Conservation (phyloP, 352 stramenopile genomes). For the Pythium phragmitis region DNA sequence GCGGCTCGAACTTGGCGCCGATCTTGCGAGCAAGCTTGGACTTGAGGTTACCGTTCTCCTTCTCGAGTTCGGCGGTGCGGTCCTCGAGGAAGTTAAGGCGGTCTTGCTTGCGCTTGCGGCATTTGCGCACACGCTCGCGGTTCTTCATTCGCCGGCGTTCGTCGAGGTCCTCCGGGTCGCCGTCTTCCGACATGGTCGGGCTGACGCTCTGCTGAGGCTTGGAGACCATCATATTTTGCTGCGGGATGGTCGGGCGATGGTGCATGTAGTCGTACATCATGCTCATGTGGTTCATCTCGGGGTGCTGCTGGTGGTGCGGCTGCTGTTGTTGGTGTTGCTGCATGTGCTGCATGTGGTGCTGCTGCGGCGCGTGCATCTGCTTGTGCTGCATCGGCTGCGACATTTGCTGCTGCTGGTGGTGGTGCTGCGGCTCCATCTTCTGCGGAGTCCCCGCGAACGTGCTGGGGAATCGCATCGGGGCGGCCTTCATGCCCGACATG, state of each 20-base stretch:
- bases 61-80: conserved; percentile 78
- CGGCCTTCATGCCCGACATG: conserved; percentile 57
- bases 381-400: conserved; percentile 41
- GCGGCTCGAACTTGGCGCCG: conserved; percentile 38
- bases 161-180: conserved; percentile 80
- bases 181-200: conserved; percentile 59
- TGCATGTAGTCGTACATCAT: conserved; percentile 90
- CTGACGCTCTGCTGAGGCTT: conserved; percentile 44
- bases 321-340: conserved; percentile 31
- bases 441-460: conserved; percentile 55
- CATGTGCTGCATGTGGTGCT: conserved; percentile 41
- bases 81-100: conserved; percentile 86
- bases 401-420: conserved; percentile 37
- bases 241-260: conserved; percentile 57
- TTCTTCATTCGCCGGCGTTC: conserved; percentile 88
- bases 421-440: conserved; percentile 49
- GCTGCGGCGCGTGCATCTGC: conserved; percentile 47
- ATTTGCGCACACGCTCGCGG: conserved; percentile 87
- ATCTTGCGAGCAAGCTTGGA: conserved; percentile 70
- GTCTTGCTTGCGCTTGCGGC: conserved; percentile 87
- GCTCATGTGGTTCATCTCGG: conserved; percentile 68
- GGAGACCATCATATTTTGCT: conserved; percentile 32
- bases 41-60: conserved; percentile 76
- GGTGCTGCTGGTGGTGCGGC: conserved; percentile 40
- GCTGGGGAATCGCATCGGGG: conserved; percentile 68